These are phyloP conservation scores for Coccomyxa sp. DNA, from an alignment of 139 green algal species.

Conservation along the genomic window DNA sequence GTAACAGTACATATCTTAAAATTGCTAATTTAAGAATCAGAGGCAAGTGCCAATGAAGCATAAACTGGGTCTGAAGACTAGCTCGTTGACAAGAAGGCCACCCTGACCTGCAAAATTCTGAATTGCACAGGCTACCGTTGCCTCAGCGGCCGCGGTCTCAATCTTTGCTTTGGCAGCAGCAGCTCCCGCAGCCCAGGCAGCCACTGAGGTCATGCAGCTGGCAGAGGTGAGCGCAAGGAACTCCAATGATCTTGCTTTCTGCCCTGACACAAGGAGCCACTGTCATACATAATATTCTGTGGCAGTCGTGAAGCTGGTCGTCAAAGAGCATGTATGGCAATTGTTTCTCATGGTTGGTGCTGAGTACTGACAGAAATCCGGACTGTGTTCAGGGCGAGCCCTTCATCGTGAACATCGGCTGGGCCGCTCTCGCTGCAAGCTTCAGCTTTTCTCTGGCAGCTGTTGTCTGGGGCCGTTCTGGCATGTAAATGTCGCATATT, in stretches of 20 bases:
- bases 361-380: neutral
- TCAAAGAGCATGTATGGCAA: neutral
- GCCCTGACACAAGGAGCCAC: too few species aligned
- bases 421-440: slow-evolving; percentile 70
- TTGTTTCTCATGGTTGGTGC: neutral
- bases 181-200: slow-evolving; percentile 67
- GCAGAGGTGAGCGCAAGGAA: slow-evolving; percentile 53
- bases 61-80: neutral
- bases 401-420: slow-evolving; percentile 75
- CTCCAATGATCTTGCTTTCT: neutral
- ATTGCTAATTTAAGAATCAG: neutral
- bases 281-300: neutral
- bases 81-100: too few species aligned
- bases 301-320: neutral
- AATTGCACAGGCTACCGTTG: slow-evolving; percentile 13
- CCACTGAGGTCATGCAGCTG: slow-evolving; percentile 70
- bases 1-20: neutral
- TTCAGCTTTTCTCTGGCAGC: slow-evolving; percentile 86
- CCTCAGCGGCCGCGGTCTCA: slow-evolving; percentile 40
- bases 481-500: slow-evolving; percentile 47
- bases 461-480: slow-evolving; percentile 83
- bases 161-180: slow-evolving; percentile 51
- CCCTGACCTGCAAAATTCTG: too few species aligned
- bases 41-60: neutral
- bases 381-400: slow-evolving; percentile 59